Conservation (phyloP, 2,329 filamentous ascomycete species). For the Uncinocarpus reesii region DNA sequence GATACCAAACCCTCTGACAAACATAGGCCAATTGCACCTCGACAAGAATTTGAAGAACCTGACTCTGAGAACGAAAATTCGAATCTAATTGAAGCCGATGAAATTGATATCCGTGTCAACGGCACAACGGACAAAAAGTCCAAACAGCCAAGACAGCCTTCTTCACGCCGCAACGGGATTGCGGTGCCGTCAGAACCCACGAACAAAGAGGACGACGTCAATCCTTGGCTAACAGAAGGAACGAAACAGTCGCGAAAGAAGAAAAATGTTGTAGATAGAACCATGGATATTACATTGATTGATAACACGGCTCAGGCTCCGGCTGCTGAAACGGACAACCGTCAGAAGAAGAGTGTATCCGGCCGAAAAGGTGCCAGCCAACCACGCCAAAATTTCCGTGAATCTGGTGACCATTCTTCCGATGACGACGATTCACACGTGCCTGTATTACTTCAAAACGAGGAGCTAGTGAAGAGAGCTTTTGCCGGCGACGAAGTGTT, state of each 20-base stretch:
- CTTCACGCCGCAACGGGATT: background rate
- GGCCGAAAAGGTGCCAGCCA: conserved; percentile 18
- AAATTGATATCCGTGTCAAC: conserved; percentile 30
- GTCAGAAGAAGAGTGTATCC: conserved; percentile 4
- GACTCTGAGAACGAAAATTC: conserved; percentile 39
- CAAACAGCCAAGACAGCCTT: background rate
- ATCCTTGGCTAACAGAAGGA: conserved; percentile 28
- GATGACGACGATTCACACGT: conserved; percentile 35
- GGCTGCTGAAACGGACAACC: conserved; percentile 6
- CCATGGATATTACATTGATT: conserved; percentile 17
- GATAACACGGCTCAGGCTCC: conserved; percentile 9
- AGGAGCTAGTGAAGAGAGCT: conserved; percentile 64
- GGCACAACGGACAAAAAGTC: conserved; percentile 13
- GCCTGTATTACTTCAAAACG: conserved; percentile 40
- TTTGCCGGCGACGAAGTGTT: conserved; percentile 84
- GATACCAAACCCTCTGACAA: conserved; percentile 24
- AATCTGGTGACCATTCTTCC: conserved; percentile 36
- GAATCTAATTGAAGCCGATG: conserved; percentile 14
- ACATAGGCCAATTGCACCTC: conserved; percentile 25
- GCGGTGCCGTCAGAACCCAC: conserved; percentile 11
- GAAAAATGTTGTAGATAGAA: conserved; percentile 10
- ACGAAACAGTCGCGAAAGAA: conserved; percentile 20
- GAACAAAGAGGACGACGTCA: conserved; percentile 20
- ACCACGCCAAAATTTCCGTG: conserved; percentile 16
- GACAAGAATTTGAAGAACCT: conserved; percentile 52